phyloP scores from a whole-genome alignment of 768 basidiomycete species.

The Collybia sp. region DNA sequence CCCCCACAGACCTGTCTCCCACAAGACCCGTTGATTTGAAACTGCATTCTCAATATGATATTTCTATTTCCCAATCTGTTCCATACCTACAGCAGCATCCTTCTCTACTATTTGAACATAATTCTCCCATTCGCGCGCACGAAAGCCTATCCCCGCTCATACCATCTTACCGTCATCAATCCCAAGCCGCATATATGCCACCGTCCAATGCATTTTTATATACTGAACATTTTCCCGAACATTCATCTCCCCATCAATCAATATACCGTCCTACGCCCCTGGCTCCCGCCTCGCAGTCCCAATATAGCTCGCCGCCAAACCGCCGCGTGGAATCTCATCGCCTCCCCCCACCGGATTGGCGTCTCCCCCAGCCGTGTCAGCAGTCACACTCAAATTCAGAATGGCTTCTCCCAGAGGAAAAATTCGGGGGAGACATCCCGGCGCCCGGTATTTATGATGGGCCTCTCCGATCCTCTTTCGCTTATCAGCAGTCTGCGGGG shows the following conservation, averaged over 20 bases:
- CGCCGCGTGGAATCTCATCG: slow-evolving; percentile 23
- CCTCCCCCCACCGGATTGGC: slow-evolving; percentile 30
- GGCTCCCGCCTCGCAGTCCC: slow-evolving; percentile 15
- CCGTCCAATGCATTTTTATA: background rate
- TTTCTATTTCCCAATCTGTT: slow-evolving; percentile 29
- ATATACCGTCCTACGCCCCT: slow-evolving; percentile 15
- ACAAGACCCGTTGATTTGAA: slow-evolving; percentile 53
- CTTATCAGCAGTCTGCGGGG: slow-evolving; percentile 22
- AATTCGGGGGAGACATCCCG: slow-evolving; percentile 18
- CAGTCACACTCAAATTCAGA: slow-evolving; percentile 18
- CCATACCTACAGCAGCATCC: slow-evolving; percentile 19
- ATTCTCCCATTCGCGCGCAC: slow-evolving; percentile 16
- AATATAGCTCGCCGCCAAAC: slow-evolving; percentile 27
- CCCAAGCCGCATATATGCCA: slow-evolving; percentile 8
- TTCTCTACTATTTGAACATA: slow-evolving; percentile 9
- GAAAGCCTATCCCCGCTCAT: slow-evolving; percentile 4
- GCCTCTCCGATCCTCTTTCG: slow-evolving; percentile 20
- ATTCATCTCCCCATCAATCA: slow-evolving; percentile 8
- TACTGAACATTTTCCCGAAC: background rate
- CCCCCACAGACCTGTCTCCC: slow-evolving; percentile 72
- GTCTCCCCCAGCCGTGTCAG: slow-evolving; percentile 24
- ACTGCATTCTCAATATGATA: slow-evolving; percentile 48
- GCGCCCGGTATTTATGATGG: slow-evolving; percentile 22
- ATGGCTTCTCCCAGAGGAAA: slow-evolving; percentile 39
- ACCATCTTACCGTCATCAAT: slow-evolving; percentile 2